phyloP scores from a whole-genome alignment of 306 rosid species.

The Luffa acutangula region DNA sequence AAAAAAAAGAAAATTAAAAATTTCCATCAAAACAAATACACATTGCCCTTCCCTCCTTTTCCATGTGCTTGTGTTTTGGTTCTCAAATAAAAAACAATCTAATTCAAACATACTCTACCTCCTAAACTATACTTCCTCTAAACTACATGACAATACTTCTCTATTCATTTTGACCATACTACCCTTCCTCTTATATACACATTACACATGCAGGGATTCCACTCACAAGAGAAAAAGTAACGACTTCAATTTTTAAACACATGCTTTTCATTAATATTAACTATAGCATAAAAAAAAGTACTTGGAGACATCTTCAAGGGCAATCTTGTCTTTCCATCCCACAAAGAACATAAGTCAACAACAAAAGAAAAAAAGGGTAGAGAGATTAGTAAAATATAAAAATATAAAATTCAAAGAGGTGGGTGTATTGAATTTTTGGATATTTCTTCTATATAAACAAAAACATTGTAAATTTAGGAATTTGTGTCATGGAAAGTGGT shows the following conservation, averaged over 20 bases:
- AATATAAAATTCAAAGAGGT: not conserved
- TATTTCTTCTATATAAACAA: not conserved
- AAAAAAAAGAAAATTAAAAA: not conserved
- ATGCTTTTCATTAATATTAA: too few relatives aligned
- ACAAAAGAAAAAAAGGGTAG: not conserved
- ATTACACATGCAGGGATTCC: not conserved
- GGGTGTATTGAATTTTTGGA: not conserved
- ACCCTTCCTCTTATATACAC: not conserved
- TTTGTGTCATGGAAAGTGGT: conserved; percentile 23
- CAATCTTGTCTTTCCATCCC: not conserved
- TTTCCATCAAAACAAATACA: not conserved
- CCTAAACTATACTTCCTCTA: conserved; percentile 3
- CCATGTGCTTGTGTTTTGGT: conserved; percentile 73
- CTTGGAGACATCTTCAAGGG: not conserved
- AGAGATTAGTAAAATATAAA: not conserved
- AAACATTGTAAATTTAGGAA: conserved; percentile 13
- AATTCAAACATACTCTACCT: conserved; percentile 22
- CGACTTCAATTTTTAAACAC: not conserved
- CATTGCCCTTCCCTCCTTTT: conserved; percentile 12
- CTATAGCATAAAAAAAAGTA: too few relatives aligned
- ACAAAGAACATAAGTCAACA: not conserved
- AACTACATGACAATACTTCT: not conserved
- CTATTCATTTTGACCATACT: not conserved
- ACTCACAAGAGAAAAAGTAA: not conserved
- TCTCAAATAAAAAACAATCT: conserved; percentile 53